These are phyloP conservation scores for Colletotrichum cordylinicola DNA, from an alignment of 2,329 filamentous ascomycete genomes.

Conservation along the genomic window DNA sequence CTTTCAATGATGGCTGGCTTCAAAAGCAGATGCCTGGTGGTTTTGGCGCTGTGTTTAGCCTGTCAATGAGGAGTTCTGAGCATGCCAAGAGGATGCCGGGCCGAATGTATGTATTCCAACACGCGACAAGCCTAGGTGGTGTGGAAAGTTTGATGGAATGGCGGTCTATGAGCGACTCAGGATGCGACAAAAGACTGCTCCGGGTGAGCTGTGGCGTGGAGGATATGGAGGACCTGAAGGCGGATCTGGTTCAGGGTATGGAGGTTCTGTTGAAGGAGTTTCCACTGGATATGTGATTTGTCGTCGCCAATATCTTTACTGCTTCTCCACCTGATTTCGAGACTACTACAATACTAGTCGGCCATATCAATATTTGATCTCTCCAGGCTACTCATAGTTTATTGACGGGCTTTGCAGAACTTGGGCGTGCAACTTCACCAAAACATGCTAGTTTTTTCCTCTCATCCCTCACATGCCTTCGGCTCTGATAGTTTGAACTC, in stretches of 20 bases:
- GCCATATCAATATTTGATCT: background rate
- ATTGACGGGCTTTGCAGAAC: background rate
- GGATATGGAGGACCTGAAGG: background rate
- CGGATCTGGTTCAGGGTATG: background rate
- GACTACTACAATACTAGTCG: too few relatives aligned
- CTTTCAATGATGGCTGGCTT: background rate
- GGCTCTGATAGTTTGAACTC: background rate
- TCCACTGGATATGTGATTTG: background rate
- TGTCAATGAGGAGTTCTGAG: background rate
- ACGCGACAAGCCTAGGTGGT: background rate
- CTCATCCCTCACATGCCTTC: background rate
- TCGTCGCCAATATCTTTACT: too few relatives aligned
- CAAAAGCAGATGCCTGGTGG: background rate
- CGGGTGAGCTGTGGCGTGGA: background rate
- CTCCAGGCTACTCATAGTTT: background rate
- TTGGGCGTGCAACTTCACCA: background rate
- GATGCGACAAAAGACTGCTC: background rate
- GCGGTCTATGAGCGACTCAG: background rate
- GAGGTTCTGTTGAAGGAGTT: background rate
- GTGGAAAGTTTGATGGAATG: background rate
- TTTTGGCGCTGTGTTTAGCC: background rate
- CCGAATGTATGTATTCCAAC: background rate
- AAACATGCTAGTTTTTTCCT: too few relatives aligned
- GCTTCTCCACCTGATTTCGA: too few relatives aligned
- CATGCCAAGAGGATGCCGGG: background rate